These are phyloP conservation scores for Peltaster fructicola DNA, from an alignment of 2,329 filamentous ascomycete species.

Conservation along the genomic window DNA sequence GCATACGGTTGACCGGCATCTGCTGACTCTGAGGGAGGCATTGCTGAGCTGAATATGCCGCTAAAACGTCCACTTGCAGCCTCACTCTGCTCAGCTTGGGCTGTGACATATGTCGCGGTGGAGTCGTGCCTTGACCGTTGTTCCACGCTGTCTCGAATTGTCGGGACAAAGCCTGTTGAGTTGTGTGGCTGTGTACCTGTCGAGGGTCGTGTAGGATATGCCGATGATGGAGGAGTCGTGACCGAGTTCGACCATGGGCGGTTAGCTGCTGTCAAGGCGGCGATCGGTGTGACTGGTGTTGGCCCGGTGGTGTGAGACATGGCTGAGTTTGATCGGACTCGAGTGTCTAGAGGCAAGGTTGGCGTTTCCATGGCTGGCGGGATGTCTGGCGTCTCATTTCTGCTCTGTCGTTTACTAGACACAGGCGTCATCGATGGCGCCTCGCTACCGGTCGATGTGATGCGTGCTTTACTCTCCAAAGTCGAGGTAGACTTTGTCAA, in stretches of 20 bases:
- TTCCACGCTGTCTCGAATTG: slow-evolving; percentile 11
- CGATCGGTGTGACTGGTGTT: slow-evolving; percentile 23
- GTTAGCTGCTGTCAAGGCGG: slow-evolving; percentile 5
- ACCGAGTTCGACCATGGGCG: slow-evolving; percentile 14
- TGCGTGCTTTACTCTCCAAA: slow-evolving; percentile 22
- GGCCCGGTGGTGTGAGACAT: slow-evolving; percentile 27
- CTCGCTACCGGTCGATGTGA: slow-evolving; percentile 19
- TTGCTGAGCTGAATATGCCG: slow-evolving; percentile 17
- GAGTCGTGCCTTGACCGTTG: slow-evolving; percentile 11
- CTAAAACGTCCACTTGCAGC: slow-evolving; percentile 12
- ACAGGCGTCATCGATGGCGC: slow-evolving; percentile 17
- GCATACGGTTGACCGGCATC: slow-evolving; percentile 1
- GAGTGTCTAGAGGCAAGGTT: slow-evolving; percentile 13
- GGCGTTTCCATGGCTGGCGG: slow-evolving; percentile 6
- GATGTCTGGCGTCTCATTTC: slow-evolving; percentile 35
- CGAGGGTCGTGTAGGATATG: slow-evolving; percentile 17
- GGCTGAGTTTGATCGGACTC: slow-evolving; percentile 39
- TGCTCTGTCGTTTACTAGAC: slow-evolving; percentile 39
- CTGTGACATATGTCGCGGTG: slow-evolving; percentile 18
- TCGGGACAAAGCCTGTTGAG: too few species aligned
- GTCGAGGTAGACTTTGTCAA: slow-evolving; percentile 25
- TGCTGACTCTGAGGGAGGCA: slow-evolving; percentile 10
- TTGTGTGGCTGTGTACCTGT: slow-evolving; percentile 16
- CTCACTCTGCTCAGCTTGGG: slow-evolving; percentile 8
- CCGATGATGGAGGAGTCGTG: slow-evolving; percentile 30